Base-by-base conservation (phyloP, 2,329 filamentous ascomycete genomes). In the Aspergillus transmontanensis region DNA sequence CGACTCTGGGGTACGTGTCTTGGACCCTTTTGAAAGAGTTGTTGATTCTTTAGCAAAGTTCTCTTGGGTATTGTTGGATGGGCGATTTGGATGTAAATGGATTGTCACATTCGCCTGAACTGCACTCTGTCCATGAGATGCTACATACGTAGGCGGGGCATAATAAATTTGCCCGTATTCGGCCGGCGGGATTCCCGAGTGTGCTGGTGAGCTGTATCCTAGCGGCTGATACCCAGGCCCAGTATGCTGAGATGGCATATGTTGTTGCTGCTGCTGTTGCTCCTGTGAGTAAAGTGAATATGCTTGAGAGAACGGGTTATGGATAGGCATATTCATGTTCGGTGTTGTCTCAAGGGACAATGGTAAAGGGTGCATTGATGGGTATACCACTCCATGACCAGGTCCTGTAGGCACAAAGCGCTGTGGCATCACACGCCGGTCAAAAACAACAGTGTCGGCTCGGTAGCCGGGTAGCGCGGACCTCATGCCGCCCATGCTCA, bases 401-500 rank as follows among this genome's bases (percentile, higher is more conserved):
- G 72, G 71, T 32, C 63, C 51, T 3, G 67, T 50, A 12, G 68
- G 57, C 19, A 72, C 51, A 30, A 73, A 76, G 48, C 72, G 71
- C 45, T 73, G 73, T 16, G 72, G 66, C 45, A 72, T 67, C 43
- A 67, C 63, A 57, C 68, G 67, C 36, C 74, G 72, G 36, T 71
- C 71, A 45, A 69, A 75, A 19, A 66, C 61, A 12, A 69, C 66
- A 23, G 69, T 59, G n/a, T 69, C 70, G 19, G 68, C 62, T 32
- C 67, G 72, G 45, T 71, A 72, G 30, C 56, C 58, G 12, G 75
- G 75, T 9, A 77, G 61, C 26, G 70, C 59, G 51, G 75, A 73
- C 41, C 61, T 61, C 71, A 76, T 74, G 54, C 71, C 69, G 30
- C 64, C 63, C 75, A 77, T 76, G 41, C 69, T 71, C 50, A 75